These are phyloP conservation scores for Backusella macrospora DNA, from an alignment of 192 early-diverging fungal species.

Conservation along the genomic window DNA sequence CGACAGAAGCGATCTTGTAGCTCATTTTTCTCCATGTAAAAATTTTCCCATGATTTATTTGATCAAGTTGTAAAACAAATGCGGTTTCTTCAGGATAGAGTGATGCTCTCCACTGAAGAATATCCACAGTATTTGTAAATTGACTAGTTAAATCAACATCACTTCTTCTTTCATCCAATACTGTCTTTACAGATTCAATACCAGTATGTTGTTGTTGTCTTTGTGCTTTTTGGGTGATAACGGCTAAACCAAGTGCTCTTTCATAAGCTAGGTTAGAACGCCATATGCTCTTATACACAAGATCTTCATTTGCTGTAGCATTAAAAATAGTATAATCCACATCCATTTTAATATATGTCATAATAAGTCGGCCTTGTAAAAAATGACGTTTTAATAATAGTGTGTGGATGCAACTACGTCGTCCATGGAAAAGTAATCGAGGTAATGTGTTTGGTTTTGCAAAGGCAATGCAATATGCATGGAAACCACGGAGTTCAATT, in stretches of 20 bases:
- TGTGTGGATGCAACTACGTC: conserved; percentile 57
- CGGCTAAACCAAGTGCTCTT: not conserved
- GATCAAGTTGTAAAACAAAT: conserved; percentile 60
- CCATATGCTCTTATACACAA: not conserved
- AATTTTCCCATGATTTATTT: conserved; percentile 52
- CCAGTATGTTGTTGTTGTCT: conserved; percentile 66
- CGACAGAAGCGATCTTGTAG: conserved; percentile 61
- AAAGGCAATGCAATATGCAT: conserved; percentile 60
- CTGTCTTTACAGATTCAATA: conserved; percentile 57
- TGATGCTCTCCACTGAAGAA: conserved; percentile 68
- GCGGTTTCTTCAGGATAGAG: conserved; percentile 61
- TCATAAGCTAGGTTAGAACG: not conserved
- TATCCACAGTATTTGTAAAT: conserved; percentile 66
- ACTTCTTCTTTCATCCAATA: conserved; percentile 69
- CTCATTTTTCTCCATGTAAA: conserved; percentile 71
- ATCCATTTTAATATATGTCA: conserved; percentile 54
- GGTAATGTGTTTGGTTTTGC: conserved; percentile 64
- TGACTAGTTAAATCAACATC: conserved; percentile 50
- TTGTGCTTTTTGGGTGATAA: not conserved
- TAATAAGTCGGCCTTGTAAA: conserved; percentile 57
- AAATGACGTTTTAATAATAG: conserved; percentile 64
- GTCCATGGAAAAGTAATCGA: conserved; percentile 67
- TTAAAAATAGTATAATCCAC: conserved; percentile 61
- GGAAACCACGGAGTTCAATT: conserved; percentile 58
- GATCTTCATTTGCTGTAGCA: conserved; percentile 27